These are phyloP conservation scores for Solanum stenotomum DNA, from an alignment of 257 asterid species.

Conservation along the genomic window DNA sequence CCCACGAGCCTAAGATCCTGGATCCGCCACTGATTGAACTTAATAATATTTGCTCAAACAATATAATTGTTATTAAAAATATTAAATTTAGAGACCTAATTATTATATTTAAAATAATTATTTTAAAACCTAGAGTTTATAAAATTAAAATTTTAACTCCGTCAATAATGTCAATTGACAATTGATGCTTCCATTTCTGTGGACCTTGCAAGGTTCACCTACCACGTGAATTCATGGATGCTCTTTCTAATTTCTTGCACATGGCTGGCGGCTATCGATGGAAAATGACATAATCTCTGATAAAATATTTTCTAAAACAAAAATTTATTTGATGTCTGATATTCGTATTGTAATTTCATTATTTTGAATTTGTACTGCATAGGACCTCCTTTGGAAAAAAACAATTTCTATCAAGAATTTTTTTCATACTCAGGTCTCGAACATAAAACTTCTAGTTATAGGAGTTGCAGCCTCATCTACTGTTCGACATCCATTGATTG, in stretches of 20 bases:
- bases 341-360: fast-evolving
- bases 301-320: no score
- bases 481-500: fast-evolving
- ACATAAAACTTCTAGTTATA: fast-evolving
- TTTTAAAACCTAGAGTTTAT: no score
- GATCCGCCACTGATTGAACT: background rate
- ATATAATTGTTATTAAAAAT: fast-evolving
- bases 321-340: no score
- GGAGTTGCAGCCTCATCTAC: fast-evolving
- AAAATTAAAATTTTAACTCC: no score
- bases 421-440: no score
- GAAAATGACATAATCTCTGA: no score
- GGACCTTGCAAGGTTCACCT: background rate
- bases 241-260: background rate
- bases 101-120: no score
- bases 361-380: no score
- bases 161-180: background rate
- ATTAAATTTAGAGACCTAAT: background rate
- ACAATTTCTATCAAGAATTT: no score
- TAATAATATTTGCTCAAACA: background rate
- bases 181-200: background rate
- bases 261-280: background rate
- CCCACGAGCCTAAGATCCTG: no score
- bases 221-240: background rate
- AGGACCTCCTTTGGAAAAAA: no score